phyloP scores from a whole-genome alignment of 352 stramenopile genomes.

The Phytophthora quininea region DNA sequence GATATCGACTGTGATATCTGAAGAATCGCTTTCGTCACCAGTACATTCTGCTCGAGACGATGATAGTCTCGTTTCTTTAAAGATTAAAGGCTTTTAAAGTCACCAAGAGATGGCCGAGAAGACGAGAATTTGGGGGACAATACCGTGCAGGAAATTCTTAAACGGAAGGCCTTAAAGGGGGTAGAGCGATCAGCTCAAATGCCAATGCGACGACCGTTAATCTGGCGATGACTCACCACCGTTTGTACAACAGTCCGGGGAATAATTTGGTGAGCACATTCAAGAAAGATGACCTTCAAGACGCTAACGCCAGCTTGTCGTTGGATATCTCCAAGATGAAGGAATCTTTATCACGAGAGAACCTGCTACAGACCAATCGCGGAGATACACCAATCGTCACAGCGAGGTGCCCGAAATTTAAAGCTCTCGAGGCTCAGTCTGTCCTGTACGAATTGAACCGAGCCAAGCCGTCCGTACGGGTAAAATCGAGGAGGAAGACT shows the following conservation, averaged over 20 bases:
- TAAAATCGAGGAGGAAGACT: conserved; percentile 16
- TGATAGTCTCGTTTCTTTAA: conserved; percentile 10
- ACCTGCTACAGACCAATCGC: conserved; percentile 11
- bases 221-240: conserved; percentile 24
- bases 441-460: conserved; percentile 52
- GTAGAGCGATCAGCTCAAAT: conserved; percentile 25
- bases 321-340: conserved; percentile 45
- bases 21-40: conserved; percentile 19
- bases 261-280: conserved; percentile 32
- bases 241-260: conserved; percentile 22
- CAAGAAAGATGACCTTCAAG: conserved; percentile 51
- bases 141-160: conserved; percentile 25
- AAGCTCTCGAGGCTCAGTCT: conserved; percentile 41
- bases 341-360: conserved; percentile 26
- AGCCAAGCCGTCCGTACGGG: conserved; percentile 29
- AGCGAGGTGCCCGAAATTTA: conserved; percentile 54
- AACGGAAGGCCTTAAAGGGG: conserved; percentile 44
- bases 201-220: conserved; percentile 17
- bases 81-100: conserved; percentile 12
- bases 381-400: conserved; percentile 26
- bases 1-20: conserved; percentile 19
- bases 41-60: conserved; percentile 15
- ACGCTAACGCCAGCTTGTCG: conserved; percentile 31
- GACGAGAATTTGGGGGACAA: conserved; percentile 24
- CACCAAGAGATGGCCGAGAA: conserved; percentile 13